These are phyloP conservation scores for Thermomucor indicae-seudaticae DNA, from an alignment of 371 early-diverging fungal genomes.

Conservation along the genomic window DNA sequence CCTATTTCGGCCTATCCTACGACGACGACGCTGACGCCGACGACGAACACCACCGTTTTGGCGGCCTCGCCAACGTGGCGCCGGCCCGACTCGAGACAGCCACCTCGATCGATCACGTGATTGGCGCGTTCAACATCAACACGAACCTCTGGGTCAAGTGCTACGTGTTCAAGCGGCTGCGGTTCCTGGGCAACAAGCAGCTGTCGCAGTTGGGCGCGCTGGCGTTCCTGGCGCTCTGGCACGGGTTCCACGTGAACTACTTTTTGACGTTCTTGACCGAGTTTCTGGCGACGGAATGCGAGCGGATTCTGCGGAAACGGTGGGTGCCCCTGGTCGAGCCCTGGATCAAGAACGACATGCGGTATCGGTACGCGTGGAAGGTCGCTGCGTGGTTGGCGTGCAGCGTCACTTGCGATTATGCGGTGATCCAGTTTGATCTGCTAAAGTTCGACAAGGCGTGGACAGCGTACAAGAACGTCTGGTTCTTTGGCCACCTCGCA, in stretches of 20 bases:
- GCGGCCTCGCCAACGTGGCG: conserved; percentile 60
- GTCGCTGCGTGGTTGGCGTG: conserved; percentile 28
- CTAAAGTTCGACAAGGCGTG: conserved; percentile 26
- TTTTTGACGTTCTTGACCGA: conserved; percentile 61
- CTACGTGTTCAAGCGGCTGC: conserved; percentile 69
- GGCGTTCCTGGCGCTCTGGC: conserved; percentile 73
- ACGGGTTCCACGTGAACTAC: conserved; percentile 67
- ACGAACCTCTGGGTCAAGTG: conserved; percentile 73
- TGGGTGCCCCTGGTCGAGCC: conserved; percentile 23
- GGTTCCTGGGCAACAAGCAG: conserved; percentile 65
- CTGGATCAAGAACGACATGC: conserved; percentile 19
- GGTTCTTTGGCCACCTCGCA: conserved; percentile 38
- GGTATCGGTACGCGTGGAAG: conserved; percentile 20
- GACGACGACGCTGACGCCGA: conserved; percentile 59
- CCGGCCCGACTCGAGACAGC: conserved; percentile 46
- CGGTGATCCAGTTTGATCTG: conserved; percentile 40
- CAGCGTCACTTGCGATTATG: conserved; percentile 23
- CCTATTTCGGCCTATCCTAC: conserved; percentile 61
- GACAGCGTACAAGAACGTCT: conserved; percentile 38
- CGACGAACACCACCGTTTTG: conserved; percentile 48
- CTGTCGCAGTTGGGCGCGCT: conserved; percentile 56
- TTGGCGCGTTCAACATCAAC: conserved; percentile 69
- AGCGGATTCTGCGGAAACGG: conserved; percentile 28
- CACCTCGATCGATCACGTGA: conserved; percentile 54
- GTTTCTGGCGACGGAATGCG: conserved; percentile 55